phyloP scores from a whole-genome alignment of 2,329 filamentous ascomycete genomes.

The Aspergillus fumigatiaffinis region DNA sequence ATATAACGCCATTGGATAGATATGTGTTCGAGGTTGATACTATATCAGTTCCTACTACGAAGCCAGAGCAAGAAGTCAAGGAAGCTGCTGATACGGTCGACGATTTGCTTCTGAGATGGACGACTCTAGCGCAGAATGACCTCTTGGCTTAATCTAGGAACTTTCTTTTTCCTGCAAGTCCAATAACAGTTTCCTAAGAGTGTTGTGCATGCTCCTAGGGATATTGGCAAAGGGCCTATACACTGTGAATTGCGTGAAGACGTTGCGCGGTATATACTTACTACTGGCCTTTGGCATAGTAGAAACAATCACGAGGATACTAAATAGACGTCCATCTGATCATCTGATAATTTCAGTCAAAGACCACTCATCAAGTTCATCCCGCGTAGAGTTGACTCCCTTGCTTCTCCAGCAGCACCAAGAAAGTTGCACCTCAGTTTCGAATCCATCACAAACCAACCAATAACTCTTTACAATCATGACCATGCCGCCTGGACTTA shows the following conservation, averaged over 20 bases:
- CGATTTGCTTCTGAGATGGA: not conserved
- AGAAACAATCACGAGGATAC: too few species aligned
- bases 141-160: not conserved
- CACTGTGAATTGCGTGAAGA: too few species aligned
- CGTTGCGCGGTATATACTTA: too few species aligned
- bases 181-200: too few species aligned
- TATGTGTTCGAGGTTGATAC: not conserved
- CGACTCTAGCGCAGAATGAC: not conserved
- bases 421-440: not conserved
- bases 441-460: not conserved
- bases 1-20: too few species aligned
- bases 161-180: not conserved
- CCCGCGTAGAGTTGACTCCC: not conserved
- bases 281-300: too few species aligned
- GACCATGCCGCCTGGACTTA: conserved; percentile 9
- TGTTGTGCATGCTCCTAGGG: too few species aligned
- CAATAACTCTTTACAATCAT: not conserved
- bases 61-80: not conserved
- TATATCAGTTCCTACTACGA: not conserved
- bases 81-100: not conserved
- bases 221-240: too few species aligned
- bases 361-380: not conserved
- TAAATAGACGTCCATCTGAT: too few species aligned
- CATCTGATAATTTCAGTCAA: not conserved
- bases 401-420: not conserved